Percentiles rank a stretch among this genome's conserved stretches.
Conservation (phyloP, 345 rosid species). For the Melaleuca alternifolia region DNA sequence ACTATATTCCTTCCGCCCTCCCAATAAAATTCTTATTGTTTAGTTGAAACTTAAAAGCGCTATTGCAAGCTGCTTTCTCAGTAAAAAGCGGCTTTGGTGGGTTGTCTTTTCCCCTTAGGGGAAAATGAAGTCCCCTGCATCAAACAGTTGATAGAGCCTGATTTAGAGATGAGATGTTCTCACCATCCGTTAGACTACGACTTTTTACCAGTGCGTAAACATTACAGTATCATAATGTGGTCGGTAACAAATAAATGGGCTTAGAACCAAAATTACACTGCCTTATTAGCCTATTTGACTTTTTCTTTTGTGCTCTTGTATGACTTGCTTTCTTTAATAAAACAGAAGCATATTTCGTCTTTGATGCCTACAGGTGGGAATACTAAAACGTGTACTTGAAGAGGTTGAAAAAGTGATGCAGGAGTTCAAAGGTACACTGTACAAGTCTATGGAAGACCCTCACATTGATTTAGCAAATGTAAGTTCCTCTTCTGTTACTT, state of each 20-base stretch:
- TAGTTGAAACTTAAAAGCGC: background rate
- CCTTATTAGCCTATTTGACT: background rate
- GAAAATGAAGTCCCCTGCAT: background rate
- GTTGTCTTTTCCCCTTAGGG: background rate
- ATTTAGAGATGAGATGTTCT: background rate
- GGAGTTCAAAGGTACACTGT: slow-evolving; percentile 88
- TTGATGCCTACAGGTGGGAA: slow-evolving; percentile 56
- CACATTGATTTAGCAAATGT: slow-evolving; percentile 80
- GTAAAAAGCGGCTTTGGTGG: background rate
- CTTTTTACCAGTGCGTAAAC: background rate
- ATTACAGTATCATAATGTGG: background rate
- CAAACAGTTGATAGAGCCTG: background rate
- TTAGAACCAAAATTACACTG: background rate
- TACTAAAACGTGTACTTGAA: slow-evolving; percentile 94
- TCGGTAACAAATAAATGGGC: background rate
- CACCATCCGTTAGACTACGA: background rate
- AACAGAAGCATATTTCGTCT: background rate
- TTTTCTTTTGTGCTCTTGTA: background rate
- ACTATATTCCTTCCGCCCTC: background rate
- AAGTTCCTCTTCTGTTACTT: slow-evolving; percentile 11
- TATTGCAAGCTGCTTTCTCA: background rate
- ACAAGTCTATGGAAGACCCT: slow-evolving; percentile 96
- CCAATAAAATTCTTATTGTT: background rate
- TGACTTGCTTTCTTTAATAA: background rate
- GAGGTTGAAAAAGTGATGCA: slow-evolving; percentile 98